Percentiles rank a stretch among this genome's conserved stretches.
These are phyloP conservation scores for Parastagonospora nodorum DNA, from an alignment of 2,329 filamentous ascomycete species.

Conservation along the genomic window DNA sequence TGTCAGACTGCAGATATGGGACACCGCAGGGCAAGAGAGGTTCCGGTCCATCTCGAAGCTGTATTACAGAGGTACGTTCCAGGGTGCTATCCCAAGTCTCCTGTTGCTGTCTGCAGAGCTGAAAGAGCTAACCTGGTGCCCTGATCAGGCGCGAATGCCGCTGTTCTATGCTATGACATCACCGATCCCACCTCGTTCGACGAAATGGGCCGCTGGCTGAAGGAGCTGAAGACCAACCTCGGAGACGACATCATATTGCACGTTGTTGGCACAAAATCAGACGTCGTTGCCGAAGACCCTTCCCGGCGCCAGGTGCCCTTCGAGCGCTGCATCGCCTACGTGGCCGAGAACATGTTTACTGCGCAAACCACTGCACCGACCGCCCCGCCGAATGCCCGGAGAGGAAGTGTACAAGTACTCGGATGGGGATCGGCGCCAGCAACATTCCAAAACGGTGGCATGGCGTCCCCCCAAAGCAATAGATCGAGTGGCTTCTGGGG, in stretches of 20 bases:
- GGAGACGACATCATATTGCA: slow-evolving; percentile 81
- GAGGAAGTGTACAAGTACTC: slow-evolving; percentile 21
- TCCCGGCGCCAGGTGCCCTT: slow-evolving; percentile 82
- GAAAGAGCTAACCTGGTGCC: slow-evolving; percentile 3
- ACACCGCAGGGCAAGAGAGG: slow-evolving; percentile 92
- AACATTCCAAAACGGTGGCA: slow-evolving; percentile 49
- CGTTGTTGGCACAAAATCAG: slow-evolving; percentile 80
- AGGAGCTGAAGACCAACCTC: slow-evolving; percentile 80
- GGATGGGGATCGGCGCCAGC: slow-evolving; percentile 37
- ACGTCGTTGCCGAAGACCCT: slow-evolving; percentile 86
- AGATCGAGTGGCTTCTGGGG: slow-evolving; percentile 81
- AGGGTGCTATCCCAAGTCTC: neutral
- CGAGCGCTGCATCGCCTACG: slow-evolving; percentile 93
- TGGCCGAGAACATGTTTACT: slow-evolving; percentile 86
- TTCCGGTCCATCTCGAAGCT: slow-evolving; percentile 93
- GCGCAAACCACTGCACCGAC: slow-evolving; percentile 49
- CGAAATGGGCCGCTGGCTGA: slow-evolving; percentile 92
- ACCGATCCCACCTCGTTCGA: slow-evolving; percentile 83
- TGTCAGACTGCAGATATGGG: slow-evolving; percentile 94
- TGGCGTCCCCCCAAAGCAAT: slow-evolving; percentile 54
- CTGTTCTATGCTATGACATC: slow-evolving; percentile 93
- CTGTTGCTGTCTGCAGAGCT: too few species aligned
- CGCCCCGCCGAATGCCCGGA: slow-evolving; percentile 11
- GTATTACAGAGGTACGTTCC: slow-evolving; percentile 73
- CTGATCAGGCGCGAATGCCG: slow-evolving; percentile 77